Conservation (phyloP, 2,329 filamentous ascomycete species). For the Xylaria sp. region DNA sequence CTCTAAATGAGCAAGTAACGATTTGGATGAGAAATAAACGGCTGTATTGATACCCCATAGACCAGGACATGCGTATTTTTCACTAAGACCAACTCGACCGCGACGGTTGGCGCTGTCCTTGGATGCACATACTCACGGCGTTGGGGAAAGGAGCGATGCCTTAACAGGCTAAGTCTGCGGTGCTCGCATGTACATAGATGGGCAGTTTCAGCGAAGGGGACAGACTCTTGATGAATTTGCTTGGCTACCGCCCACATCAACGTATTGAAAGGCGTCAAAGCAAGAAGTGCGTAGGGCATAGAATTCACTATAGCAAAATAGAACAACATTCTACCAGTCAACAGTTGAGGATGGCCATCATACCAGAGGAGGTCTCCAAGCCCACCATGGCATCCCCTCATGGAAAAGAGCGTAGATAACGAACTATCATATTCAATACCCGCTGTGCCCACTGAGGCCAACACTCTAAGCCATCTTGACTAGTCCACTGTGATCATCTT, state of each 20-base stretch:
- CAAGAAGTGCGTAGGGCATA: not conserved
- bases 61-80: slow-evolving; percentile 26
- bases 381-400: not conserved
- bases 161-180: not conserved
- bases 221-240: not conserved
- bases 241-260: not conserved
- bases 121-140: not conserved
- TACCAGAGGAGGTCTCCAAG: slow-evolving; percentile 11
- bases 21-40: slow-evolving; percentile 13
- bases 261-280: not conserved
- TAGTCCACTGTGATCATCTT: too few relatives aligned
- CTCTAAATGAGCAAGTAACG: slow-evolving; percentile 6
- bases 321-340: not conserved
- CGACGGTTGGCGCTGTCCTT: not conserved
- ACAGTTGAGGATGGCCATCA: not conserved
- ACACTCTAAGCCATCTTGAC: too few relatives aligned
- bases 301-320: slow-evolving; percentile 5
- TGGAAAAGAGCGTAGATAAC: not conserved
- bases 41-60: slow-evolving; percentile 37
- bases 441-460: not conserved
- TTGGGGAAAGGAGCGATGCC: not conserved
- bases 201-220: not conserved
- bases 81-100: slow-evolving; percentile 1
- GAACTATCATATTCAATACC: not conserved
- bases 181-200: not conserved